Evolutionary conservation across 768 basidiomycete species (phyloP).

Genomic region (Leucocoprinus birnbaumii): DNA sequence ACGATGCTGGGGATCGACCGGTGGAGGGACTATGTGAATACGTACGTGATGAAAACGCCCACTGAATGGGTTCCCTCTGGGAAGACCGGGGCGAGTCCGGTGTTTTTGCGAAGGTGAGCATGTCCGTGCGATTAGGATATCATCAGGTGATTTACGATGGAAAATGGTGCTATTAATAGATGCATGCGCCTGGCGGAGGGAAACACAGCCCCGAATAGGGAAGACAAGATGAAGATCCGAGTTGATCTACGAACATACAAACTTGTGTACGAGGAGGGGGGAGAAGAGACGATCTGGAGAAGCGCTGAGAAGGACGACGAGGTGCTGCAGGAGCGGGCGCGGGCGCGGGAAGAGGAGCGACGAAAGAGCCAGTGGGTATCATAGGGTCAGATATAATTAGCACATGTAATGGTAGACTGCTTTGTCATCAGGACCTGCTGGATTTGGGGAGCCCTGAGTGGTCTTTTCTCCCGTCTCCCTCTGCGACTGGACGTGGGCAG

Average conservation of each 20-base stretch:
- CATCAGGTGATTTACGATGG: conserved; percentile 18
- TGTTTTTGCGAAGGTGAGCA: conserved; percentile 62
- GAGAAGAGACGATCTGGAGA: conserved; percentile 56
- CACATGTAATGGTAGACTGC: not conserved
- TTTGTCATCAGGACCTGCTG: conserved; percentile 12
- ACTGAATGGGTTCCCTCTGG: conserved; percentile 66
- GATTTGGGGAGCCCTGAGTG: conserved; percentile 2
- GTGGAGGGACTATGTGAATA: conserved; percentile 75
- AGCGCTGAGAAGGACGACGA: conserved; percentile 30
- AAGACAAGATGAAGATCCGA: conserved; percentile 46
- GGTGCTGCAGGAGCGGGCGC: conserved; percentile 33
- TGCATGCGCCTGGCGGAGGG: conserved; percentile 39
- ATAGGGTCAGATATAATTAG: conserved; percentile 9
- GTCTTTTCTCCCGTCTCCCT: conserved; percentile 14
- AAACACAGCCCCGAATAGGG: conserved; percentile 34
- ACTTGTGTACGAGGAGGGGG: conserved; percentile 62
- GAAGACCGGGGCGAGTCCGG: conserved; percentile 30
- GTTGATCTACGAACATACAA: conserved; percentile 63
- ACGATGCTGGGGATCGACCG: conserved; percentile 25
- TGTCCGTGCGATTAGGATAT: conserved; percentile 19
- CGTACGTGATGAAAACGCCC: conserved; percentile 65
- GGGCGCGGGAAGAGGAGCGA: conserved; percentile 54
- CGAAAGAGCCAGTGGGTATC: conserved; percentile 35
- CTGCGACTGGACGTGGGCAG: no score
- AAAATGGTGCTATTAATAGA: conserved; percentile 52